A percentile compares a stretch with the other conserved stretches of the same genome.
These are phyloP conservation scores for Trypanosoma melophagium DNA, from an alignment of 208 protist genomes.

Conservation along the genomic window DNA sequence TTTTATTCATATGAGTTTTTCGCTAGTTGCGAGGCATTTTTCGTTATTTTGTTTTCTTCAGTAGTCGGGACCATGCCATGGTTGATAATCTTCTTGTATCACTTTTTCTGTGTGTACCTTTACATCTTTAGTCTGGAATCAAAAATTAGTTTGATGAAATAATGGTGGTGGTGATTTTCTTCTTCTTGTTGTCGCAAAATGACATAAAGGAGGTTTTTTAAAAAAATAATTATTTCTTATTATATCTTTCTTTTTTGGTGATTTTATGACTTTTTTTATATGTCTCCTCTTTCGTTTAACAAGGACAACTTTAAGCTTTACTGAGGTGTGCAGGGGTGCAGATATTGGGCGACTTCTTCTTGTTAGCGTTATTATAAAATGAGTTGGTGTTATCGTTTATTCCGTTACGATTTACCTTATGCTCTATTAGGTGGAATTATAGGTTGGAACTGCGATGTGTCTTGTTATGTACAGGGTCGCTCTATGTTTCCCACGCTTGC, in stretches of 20 bases:
- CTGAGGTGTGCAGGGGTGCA: too few relatives aligned
- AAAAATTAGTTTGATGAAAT: too few relatives aligned
- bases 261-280: background rate
- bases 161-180: too few relatives aligned
- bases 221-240: background rate
- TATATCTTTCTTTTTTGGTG: background rate
- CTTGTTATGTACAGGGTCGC: slow-evolving; percentile 58
- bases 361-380: slow-evolving; percentile 6
- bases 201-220: background rate
- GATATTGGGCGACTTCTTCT: too few relatives aligned
- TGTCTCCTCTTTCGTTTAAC: background rate
- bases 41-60: too few relatives aligned
- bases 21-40: too few relatives aligned
- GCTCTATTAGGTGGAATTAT: slow-evolving; percentile 64
- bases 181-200: too few relatives aligned
- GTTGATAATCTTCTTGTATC: too few relatives aligned
- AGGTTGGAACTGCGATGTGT: slow-evolving; percentile 70
- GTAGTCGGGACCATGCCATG: too few relatives aligned
- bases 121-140: too few relatives aligned
- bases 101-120: too few relatives aligned
- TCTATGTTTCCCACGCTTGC: slow-evolving; percentile 79
- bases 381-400: slow-evolving; percentile 24
- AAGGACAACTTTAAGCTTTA: background rate
- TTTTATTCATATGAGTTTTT: too few relatives aligned
- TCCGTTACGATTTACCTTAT: slow-evolving; percentile 53